Conservation (phyloP, 1,284 basidiomycete species). For the Ganoderma resinaceum region DNA sequence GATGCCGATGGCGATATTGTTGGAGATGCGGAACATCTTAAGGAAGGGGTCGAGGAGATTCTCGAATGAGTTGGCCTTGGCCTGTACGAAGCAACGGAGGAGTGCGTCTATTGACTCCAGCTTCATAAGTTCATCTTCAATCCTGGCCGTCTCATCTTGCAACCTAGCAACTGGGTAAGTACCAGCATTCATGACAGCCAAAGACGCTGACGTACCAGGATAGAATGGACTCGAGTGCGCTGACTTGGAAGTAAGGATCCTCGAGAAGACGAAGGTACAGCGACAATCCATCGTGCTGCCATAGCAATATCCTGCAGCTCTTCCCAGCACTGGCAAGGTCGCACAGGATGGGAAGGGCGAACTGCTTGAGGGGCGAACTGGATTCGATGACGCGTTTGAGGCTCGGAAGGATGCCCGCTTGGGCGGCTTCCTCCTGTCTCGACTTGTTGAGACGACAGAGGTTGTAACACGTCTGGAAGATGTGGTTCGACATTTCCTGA, state of each 20-base stretch:
- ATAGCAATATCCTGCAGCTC: slow-evolving; percentile 84
- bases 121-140: slow-evolving; percentile 89
- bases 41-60: slow-evolving; percentile 92
- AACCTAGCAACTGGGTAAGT: slow-evolving; percentile 60
- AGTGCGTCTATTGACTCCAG: slow-evolving; percentile 74
- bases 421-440: slow-evolving; percentile 95
- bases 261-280: slow-evolving; percentile 88
- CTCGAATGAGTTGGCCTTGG: slow-evolving; percentile 94
- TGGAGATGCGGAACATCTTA: slow-evolving; percentile 88
- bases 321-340: slow-evolving; percentile 95
- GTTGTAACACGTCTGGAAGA: slow-evolving; percentile 95
- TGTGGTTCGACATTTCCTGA: slow-evolving; percentile 92
- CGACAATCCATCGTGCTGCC: slow-evolving; percentile 86
- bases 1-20: slow-evolving; percentile 76
- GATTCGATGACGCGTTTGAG: slow-evolving; percentile 88
- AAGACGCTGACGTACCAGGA: slow-evolving; percentile 72
- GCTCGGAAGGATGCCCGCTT: slow-evolving; percentile 92
- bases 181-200: not conserved
- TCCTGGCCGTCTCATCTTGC: slow-evolving; percentile 92
- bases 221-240: slow-evolving; percentile 89
- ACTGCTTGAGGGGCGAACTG: slow-evolving; percentile 93
- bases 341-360: slow-evolving; percentile 95
- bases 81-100: slow-evolving; percentile 84
- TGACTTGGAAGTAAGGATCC: slow-evolving; percentile 97
- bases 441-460: slow-evolving; percentile 94